Evolutionary conservation across 1,139 yeast species (phyloP).

Genomic region (Saccharomyces hybrid): DNA sequence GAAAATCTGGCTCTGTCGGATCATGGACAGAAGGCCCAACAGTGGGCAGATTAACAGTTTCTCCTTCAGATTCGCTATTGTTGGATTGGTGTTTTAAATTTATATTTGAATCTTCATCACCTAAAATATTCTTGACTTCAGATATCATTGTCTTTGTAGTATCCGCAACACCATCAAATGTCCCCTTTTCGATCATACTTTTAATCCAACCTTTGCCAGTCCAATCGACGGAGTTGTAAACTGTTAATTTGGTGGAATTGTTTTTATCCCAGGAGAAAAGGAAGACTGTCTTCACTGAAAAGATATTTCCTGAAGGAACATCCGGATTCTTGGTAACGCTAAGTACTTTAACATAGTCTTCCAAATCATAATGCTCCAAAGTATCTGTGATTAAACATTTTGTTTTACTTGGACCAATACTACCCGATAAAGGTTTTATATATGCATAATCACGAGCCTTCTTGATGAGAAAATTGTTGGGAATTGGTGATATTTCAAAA

Average conservation of each 20-base stretch:
- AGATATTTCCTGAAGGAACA: slow-evolving; percentile 86
- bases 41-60: slow-evolving; percentile 30
- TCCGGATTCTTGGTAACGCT: slow-evolving; percentile 81
- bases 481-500: slow-evolving; percentile 54
- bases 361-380: slow-evolving; percentile 52
- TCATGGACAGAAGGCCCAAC: slow-evolving; percentile 53
- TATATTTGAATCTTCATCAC: slow-evolving; percentile 14
- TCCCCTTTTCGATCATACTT: slow-evolving; percentile 52
- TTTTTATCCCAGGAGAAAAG: slow-evolving; percentile 62
- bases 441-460: slow-evolving; percentile 56
- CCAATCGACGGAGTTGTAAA: slow-evolving; percentile 75
- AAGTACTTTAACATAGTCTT: slow-evolving; percentile 49
- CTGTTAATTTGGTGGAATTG: slow-evolving; percentile 59
- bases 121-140: slow-evolving; percentile 33
- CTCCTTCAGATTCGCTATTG: slow-evolving; percentile 18
- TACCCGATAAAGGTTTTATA: slow-evolving; percentile 68
- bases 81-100: background rate
- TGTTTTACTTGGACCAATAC: slow-evolving; percentile 93
- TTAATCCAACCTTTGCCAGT: slow-evolving; percentile 43
- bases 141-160: slow-evolving; percentile 43
- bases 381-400: slow-evolving; percentile 68
- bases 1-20: slow-evolving; percentile 46
- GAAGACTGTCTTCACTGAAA: slow-evolving; percentile 60
- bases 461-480: slow-evolving; percentile 36
- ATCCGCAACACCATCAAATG: slow-evolving; percentile 57